Base-by-base conservation (phyloP, 306 rosid species). In the Corylus heterophylla region DNA sequence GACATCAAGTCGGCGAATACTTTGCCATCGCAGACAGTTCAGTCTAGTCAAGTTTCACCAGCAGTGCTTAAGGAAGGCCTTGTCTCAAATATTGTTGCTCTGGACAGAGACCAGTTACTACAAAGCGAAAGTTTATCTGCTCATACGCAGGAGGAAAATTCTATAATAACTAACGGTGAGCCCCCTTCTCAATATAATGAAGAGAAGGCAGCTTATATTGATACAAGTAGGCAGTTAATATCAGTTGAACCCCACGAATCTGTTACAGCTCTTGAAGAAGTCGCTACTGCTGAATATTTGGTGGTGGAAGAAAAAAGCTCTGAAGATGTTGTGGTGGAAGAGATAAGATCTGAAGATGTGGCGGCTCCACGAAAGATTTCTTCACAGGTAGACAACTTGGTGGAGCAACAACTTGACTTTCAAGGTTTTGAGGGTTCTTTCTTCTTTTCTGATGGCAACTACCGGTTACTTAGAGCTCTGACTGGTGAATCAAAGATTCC, bases 391-490 rank as follows among this genome's bases (percentile, higher is more conserved):
- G 85, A 86, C 44, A 69, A 70, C 18, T 79, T 73, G n/a, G 82
- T 59, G 64, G 86, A 75, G 73, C 91, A 87, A 71, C 86, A 71
- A 63, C 62, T 80, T 85, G 73, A 54, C 71, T 72, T 80, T 78
- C 87, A 70, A 85, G 89, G 86, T 80, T 89, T 89, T 79, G 87
- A 85, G 87, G 96, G 91, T 68, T 92, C 94, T 42, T 95, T 95
- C 86, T 88, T 90, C 89, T 92, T 87, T 81, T 88, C 96, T 78
- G 98, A 95, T 77, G 88, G 94, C 73, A 91, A 91, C 78, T 88
- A 83, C 76, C 92, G 88, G 68, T 89, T 90, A 61, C 97, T 95
- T 81, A 70, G 70, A 87, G 79, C 89, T 68, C 82, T 95, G 82
- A 91, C 98, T 1, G 98, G 97, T 82, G 83, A 79, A 56, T 79